Base-by-base conservation (phyloP, 257 asterid species). In the Salvia rosmarinus region DNA sequence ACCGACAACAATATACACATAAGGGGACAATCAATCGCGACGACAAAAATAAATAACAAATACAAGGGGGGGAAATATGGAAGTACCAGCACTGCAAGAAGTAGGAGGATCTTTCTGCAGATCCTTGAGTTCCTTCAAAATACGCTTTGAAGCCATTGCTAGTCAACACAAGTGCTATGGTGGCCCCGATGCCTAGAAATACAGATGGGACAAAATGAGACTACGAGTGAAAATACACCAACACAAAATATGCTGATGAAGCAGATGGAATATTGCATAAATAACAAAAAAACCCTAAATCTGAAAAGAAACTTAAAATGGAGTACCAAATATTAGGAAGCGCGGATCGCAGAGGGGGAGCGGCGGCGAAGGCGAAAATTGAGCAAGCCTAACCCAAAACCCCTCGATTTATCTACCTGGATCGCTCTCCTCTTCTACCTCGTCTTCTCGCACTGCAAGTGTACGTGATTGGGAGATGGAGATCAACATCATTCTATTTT, bases 101-200 rank as follows among this genome's bases (percentile, higher is more conserved):
- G 77, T 79, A 71, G 77, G 80, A 75, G 83, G 78, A 56, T 79
- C 80, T 50, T 71, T 75, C 78, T 75, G 75, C 73, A 79, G 70
- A 79, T 79, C 80, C 75, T 79, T 78, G 50, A 78, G 82, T 59
- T 78, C 82, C 77, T 79, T 79, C 67, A 79, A 56, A 40, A 79
- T 79, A 75, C 83, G 83, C 78, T 75, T 79, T 16, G 83, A 79
- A 50, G 83, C 83, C 83, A 75, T 80, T 60, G 14, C 76, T 74
- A 68, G 52, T 78, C 71, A 39, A 50, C 49, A 6, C 62, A 52
- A 9, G 43, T 43, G 11, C 59, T 16, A 34, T 55, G 23, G 52
- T 16, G 30, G 37, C 12, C 28, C 14, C 82, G 58, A 44, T 54
- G 32, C 9, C 52, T 17, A 17, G 14, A 54, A 62, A 52, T 14